Base-by-base conservation (phyloP, 208 protist genomes). In the Wallacemonas sp. region DNA sequence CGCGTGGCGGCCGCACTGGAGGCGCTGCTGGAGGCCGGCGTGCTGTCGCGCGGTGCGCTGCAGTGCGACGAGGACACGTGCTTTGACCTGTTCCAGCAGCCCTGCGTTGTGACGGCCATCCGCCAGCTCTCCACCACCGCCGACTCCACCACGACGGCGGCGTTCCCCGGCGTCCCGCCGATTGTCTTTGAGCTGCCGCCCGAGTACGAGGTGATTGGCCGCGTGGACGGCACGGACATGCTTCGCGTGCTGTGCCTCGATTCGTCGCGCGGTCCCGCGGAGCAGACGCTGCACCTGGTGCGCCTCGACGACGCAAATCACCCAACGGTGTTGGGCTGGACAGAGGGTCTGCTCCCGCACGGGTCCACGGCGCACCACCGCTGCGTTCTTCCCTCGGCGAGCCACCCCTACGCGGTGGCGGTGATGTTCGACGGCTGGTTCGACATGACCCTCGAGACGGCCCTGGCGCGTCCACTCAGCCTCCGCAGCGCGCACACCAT, bases 361-460 rank as follows among this genome's bases (percentile, higher is more conserved):
- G 49, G 72, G 16, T 89, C 71, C 20, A 74, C 83, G 48, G 76
- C 91, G 68, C 76, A 74, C n/a, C 85, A 93, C 72, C 75, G 78
- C 44, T 68, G 77, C 11, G 66, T 93, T 26, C 54, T 95, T 18
- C 65, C 50, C 3, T 55, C 83, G 5, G 48, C 88, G 23, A 77
- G 65, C 39, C 46, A 69, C 22, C 50, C 67, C 3, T 57, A 41
- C 14, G 76, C 65, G 10, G 77, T 72, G 23, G 87, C 67, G 20
- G 65, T 95, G 16, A 79, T 95, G 31, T 81, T 79, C 10, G 79
- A 91, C 48, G 90, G 85, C 29, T 95, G 87, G 87, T 95, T 84
- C 59, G 82, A 93, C 63, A 79, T 72, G 65, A 86, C 84, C 1
- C 70, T 95, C 3, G 76, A 55, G 18, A 67, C 73, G 46, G 41